Percentiles rank a stretch among this genome's conserved stretches.
These are phyloP conservation scores for Magnusiomyces magnusii DNA, from an alignment of 1,139 yeast species.

Conservation along the genomic window DNA sequence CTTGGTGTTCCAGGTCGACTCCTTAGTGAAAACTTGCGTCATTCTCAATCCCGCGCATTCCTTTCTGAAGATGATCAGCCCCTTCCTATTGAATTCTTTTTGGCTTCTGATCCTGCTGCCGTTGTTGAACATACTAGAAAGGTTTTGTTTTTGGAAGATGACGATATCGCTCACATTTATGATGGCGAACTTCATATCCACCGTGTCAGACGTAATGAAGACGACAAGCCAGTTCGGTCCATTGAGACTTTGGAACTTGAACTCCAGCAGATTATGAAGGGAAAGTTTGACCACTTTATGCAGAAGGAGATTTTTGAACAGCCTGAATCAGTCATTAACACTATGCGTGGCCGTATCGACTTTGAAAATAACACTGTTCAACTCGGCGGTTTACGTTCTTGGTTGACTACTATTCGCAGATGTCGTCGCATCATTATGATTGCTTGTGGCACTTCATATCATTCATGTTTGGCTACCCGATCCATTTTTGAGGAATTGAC, in stretches of 20 bases:
- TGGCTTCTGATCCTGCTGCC: constrained; percentile 98
- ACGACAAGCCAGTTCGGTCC: constrained; percentile 87
- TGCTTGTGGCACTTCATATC: constrained; percentile 99
- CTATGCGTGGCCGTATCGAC: constrained; percentile 99
- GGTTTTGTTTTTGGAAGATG: constrained; percentile 93
- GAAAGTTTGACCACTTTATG: constrained; percentile 94
- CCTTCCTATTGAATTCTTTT: constrained; percentile 90
- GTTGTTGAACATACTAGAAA: constrained; percentile 96
- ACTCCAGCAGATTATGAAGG: constrained; percentile 97
- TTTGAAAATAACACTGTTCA: constrained; percentile 70
- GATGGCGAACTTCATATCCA: constrained; percentile 98
- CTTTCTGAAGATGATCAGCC: constrained; percentile 87
- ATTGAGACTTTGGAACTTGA: constrained; percentile 97
- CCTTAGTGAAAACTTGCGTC: constrained; percentile 47
- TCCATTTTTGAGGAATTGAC: constrained; percentile 95
- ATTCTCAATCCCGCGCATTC: constrained; percentile 90
- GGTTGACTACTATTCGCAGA: constrained; percentile 83
- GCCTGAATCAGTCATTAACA: constrained; percentile 95
- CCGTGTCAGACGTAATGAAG: constrained; percentile 86
- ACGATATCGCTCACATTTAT: constrained; percentile 96
- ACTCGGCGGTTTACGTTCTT: constrained; percentile 84
- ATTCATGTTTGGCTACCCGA: constrained; percentile 95
- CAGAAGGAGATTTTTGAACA: constrained; percentile 98
- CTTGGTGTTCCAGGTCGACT: constrained; percentile 19
- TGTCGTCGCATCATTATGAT: constrained; percentile 96